These are phyloP conservation scores for Thoreauomyces humboldtii DNA, from an alignment of 192 early-diverging fungal genomes.

Conservation along the genomic window DNA sequence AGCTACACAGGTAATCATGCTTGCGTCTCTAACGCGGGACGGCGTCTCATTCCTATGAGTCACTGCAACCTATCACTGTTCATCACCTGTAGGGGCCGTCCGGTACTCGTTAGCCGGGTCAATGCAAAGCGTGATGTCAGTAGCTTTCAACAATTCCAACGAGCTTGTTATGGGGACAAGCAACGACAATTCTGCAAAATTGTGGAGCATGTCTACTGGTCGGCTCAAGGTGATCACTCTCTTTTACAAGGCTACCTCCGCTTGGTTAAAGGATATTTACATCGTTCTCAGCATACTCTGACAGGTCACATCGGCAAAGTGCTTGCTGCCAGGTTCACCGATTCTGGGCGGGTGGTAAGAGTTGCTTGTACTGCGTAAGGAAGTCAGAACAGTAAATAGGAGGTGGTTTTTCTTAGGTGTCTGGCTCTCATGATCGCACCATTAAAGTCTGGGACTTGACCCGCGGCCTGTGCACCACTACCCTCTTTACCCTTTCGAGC, in stretches of 20 bases:
- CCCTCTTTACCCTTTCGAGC: slow-evolving; percentile 90
- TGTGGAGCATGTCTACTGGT: slow-evolving; percentile 80
- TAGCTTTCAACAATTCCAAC: slow-evolving; percentile 68
- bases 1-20: slow-evolving; percentile 71
- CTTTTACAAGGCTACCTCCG: too few species aligned
- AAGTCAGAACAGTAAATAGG: neutral
- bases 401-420: slow-evolving; percentile 46
- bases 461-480: slow-evolving; percentile 84
- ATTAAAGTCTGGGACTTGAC: slow-evolving; percentile 94
- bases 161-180: slow-evolving; percentile 76
- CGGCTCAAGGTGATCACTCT: slow-evolving; percentile 66
- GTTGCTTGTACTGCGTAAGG: neutral
- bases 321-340: slow-evolving; percentile 81
- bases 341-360: slow-evolving; percentile 72
- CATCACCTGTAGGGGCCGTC: slow-evolving; percentile 36
- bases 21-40: neutral
- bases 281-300: slow-evolving; percentile 72
- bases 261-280: too few species aligned
- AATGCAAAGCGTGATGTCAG: slow-evolving; percentile 79
- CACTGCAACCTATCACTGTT: neutral
- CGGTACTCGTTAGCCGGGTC: slow-evolving; percentile 72
- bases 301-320: slow-evolving; percentile 96
- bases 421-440: slow-evolving; percentile 93
- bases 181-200: slow-evolving; percentile 85
- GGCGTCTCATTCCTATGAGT: too few species aligned